Evolutionary conservation across 1,284 basidiomycete genomes (phyloP), one percentile per base, ranked within the genome.

Genomic region (Apiotrichum gamsii): DNA sequence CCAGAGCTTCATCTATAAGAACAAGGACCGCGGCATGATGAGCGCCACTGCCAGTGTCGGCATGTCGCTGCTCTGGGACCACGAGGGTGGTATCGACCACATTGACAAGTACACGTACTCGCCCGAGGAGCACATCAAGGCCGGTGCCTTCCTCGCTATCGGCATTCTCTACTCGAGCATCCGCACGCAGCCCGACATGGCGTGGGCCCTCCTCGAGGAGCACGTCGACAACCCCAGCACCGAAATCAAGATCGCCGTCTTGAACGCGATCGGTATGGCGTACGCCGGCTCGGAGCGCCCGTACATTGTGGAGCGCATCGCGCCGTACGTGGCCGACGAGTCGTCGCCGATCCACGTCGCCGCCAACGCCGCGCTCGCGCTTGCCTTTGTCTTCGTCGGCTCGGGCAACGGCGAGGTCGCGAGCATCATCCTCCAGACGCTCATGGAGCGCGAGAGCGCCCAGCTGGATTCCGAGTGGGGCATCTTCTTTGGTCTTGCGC

Each of bases 31-130:
- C 54, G 90, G 90, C 49, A 97, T 96, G 90, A 83, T 95, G 78
- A 91, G 88, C 56, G 95, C 95, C 16, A 82, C 94, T 18, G 95
- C 95, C 3, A 93, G 88, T 52, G 80, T 97, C 44, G 95, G 95
- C 39, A 78, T 98, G 49, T 87, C 86, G 70, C 76, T 97, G 59
- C 77, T 99, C 3, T 99, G 95, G 95, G 93, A 98, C 70, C 90
- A 90, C 23, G 95, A 98, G 52, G 80, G 86, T 49, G 95, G 95
- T 62, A 78, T 98, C 47, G 86, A 84, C 67, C 88, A 94, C 61
- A 86, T 97, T 58, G 95, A 99, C 78, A 96, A 93, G 74, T 98
- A 96, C 75, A 90, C 93, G 4, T 98, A 98, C 73, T 91, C 90
- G 0, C 75, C 85, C 8, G 94, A 98, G 63, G 95, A 99, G 70